Base-by-base conservation (phyloP, 1,284 basidiomycete species). In the Ceratobasidium sp. region DNA sequence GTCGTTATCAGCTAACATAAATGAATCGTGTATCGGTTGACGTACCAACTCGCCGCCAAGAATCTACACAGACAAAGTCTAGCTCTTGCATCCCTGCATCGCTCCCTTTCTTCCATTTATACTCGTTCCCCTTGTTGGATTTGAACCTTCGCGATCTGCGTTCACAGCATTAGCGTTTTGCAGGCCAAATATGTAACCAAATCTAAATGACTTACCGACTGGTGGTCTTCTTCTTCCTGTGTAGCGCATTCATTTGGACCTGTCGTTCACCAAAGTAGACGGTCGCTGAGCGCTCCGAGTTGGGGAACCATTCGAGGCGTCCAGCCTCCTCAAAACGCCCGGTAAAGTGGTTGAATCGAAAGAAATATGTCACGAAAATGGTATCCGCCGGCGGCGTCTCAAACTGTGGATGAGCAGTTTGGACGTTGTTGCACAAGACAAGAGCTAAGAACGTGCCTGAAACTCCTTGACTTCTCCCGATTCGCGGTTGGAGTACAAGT, bases 121-220 rank as follows among this genome's bases (percentile, higher is more conserved):
- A 72, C 32, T 72, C 71, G 49, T 55, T 62, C 13, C 64, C 69
- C 38, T 72, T 70, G 45, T 62, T 57, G 7, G 71, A 69, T 40
- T 72, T 72, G 69, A 72, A 72, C 27, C 71, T 55, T n/a, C 71
- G 71, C 38, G 71, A 72, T 31, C 71, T 72, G 47, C 42, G 42
- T n/a, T 31, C 32, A 15, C n/a, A 13, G 68, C 17, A 45, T 60
- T 52, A 60, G 68, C 68, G n/a, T n/a, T 27, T n/a, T 34, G 25
- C 25, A 47, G 8, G 42, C 29, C 10, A 20, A 52, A 22, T 22
- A 34, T 3, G 31, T 31, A 20, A 25, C 32, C 29, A 43, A 38
- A 60, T 20, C n/a, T 4, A 55, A 17, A 40, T 10, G 35, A 49
- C 65, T 20, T 35, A 68, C 71, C 69, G 64, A 58, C 71, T 72